Percentiles rank a stretch among this genome's conserved stretches.
Conservation (phyloP, 176 grass and related monocot genomes). For the Zea luxurians region DNA sequence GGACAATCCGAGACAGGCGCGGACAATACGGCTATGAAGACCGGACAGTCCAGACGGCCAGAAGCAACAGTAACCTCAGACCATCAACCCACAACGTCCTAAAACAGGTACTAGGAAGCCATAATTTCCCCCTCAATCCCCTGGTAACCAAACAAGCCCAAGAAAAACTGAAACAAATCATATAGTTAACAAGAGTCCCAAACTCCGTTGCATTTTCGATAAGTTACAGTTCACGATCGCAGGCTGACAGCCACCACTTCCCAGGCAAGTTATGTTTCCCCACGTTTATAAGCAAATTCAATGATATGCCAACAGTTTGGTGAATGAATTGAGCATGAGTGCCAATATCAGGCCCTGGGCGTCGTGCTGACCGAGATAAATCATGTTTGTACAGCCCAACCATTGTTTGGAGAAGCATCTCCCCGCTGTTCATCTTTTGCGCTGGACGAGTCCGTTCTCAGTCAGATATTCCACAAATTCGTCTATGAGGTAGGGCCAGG, state of each 20-base stretch:
- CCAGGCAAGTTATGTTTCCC: slow-evolving; percentile 24
- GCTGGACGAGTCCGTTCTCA: slow-evolving; percentile 72
- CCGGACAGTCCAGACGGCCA: too few species aligned
- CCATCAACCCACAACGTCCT: too few species aligned
- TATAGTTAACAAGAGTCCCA: slow-evolving; percentile 13
- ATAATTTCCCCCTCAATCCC: too few species aligned
- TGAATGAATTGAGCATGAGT: slow-evolving; percentile 29
- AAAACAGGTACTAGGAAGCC: too few species aligned
- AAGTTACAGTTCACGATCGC: slow-evolving; percentile 18
- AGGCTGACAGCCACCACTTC: slow-evolving; percentile 14
- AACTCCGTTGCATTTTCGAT: slow-evolving; percentile 1
- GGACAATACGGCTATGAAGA: too few species aligned
- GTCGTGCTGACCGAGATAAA: slow-evolving; percentile 26
- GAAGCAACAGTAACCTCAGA: too few species aligned
- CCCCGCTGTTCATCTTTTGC: slow-evolving; percentile 46
- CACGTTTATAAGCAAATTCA: slow-evolving; percentile 28
- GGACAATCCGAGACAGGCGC: too few species aligned
- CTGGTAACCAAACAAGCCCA: too few species aligned
- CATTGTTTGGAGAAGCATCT: slow-evolving; percentile 34
- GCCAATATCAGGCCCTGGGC: slow-evolving; percentile 29
- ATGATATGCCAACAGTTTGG: slow-evolving; percentile 27
- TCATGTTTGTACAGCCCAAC: slow-evolving; percentile 51
- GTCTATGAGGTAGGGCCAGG: slow-evolving; percentile 98
- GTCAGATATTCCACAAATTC: slow-evolving; percentile 96
- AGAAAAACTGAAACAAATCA: not conserved